Conservation (phyloP, 768 basidiomycete species). For the Naematelia encephala region DNA sequence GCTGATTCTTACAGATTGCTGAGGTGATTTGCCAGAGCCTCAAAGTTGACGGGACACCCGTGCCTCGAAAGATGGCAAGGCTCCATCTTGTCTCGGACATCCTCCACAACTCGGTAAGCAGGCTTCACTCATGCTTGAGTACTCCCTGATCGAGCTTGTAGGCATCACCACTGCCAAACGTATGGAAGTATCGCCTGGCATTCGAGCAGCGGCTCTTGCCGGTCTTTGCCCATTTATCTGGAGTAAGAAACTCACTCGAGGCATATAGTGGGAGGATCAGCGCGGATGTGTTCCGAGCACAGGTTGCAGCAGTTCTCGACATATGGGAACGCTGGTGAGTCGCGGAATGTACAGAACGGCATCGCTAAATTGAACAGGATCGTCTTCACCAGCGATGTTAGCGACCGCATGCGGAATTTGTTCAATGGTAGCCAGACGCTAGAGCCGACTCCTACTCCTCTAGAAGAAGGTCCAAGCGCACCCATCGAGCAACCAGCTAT, state of each 20-base stretch:
- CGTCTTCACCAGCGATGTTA: slow-evolving; percentile 86
- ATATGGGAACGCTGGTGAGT: slow-evolving; percentile 87
- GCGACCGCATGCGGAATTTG: slow-evolving; percentile 65
- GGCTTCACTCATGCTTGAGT: neutral
- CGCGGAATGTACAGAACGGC: neutral
- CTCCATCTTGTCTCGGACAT: slow-evolving; percentile 96
- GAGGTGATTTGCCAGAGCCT: slow-evolving; percentile 88
- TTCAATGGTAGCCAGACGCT: slow-evolving; percentile 57
- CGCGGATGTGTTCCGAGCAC: slow-evolving; percentile 91
- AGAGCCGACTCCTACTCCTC: slow-evolving; percentile 5
- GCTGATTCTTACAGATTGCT: slow-evolving; percentile 61
- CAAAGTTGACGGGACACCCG: slow-evolving; percentile 83
- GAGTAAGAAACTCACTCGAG: slow-evolving; percentile 70
- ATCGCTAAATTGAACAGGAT: slow-evolving; percentile 57
- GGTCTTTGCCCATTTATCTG: slow-evolving; percentile 92
- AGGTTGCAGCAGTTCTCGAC: slow-evolving; percentile 82
- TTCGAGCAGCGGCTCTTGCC: slow-evolving; percentile 87
- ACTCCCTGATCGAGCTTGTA: slow-evolving; percentile 2
- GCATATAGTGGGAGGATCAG: slow-evolving; percentile 92
- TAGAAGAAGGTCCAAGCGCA: neutral
- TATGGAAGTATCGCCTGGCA: slow-evolving; percentile 95
- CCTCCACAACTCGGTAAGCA: slow-evolving; percentile 74
- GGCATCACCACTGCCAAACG: slow-evolving; percentile 85
- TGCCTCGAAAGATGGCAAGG: slow-evolving; percentile 95
- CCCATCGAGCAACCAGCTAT: neutral